Percentiles rank a stretch among this genome's conserved stretches.
Evolutionary conservation across 2,329 filamentous ascomycete species (phyloP).

Genomic region (Calonectria fujianensis): DNA sequence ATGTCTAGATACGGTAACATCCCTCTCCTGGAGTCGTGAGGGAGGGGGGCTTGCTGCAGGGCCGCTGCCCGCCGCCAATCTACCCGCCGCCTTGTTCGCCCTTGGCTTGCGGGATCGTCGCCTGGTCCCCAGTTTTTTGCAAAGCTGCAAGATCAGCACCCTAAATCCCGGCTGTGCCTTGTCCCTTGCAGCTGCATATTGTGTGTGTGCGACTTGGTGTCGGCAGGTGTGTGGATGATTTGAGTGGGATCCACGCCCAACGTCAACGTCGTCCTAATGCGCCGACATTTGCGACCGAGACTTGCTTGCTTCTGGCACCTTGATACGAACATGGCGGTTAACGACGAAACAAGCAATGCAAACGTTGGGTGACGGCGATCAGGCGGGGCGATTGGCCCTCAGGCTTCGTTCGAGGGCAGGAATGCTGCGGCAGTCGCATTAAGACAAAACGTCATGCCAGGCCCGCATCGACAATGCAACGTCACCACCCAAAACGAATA

Average conservation of each 20-base stretch:
- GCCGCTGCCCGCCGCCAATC: not conserved
- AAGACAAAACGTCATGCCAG: constrained; percentile 26
- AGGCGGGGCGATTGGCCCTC: not conserved
- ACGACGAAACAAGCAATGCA: constrained; percentile 17
- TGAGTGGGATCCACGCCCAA: constrained; percentile 15
- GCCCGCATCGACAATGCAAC: constrained; percentile 12
- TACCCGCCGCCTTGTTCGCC: constrained; percentile 11
- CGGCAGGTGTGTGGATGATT: not conserved
- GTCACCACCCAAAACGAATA: not conserved
- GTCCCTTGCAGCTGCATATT: constrained; percentile 29
- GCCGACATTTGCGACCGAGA: constrained; percentile 10
- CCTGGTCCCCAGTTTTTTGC: not conserved
- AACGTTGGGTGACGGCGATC: not conserved
- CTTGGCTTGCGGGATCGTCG: constrained; percentile 10
- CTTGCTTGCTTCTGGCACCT: not conserved
- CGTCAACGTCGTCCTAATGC: constrained; percentile 5
- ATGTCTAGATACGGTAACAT: constrained; percentile 16
- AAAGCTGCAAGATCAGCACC: constrained; percentile 28
- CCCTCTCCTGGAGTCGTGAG: not conserved
- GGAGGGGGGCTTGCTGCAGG: not conserved
- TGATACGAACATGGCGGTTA: constrained; percentile 1
- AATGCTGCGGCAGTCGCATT: constrained; percentile 12
- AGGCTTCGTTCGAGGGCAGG: not conserved
- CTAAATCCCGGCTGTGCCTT: constrained; percentile 25
- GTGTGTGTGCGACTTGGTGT: not conserved